These are phyloP conservation scores for Knoxdaviesia capensis DNA, from an alignment of 2,329 filamentous ascomycete species.

Conservation along the genomic window DNA sequence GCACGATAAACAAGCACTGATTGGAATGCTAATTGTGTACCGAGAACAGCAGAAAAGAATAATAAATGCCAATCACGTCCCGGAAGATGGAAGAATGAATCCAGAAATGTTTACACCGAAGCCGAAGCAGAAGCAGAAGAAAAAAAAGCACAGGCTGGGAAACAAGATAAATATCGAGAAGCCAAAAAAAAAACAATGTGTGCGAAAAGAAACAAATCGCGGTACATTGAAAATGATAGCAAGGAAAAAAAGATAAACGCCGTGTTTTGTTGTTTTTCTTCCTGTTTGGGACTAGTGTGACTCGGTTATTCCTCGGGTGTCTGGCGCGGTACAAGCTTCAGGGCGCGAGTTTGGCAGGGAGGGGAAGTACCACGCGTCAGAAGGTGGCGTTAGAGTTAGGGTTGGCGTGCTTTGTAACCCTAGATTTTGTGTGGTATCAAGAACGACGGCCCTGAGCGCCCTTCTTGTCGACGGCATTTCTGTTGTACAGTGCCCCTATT, in stretches of 20 bases:
- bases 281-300: background rate
- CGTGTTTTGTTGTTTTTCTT: background rate
- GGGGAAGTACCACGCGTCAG: too few relatives aligned
- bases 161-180: background rate
- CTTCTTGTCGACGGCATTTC: too few relatives aligned
- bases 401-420: too few relatives aligned
- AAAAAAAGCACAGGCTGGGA: background rate
- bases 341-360: too few relatives aligned
- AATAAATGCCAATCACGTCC: background rate
- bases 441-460: too few relatives aligned
- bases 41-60: background rate
- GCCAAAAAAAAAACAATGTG: background rate
- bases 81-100: background rate
- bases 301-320: too few relatives aligned
- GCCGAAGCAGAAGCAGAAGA: background rate
- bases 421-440: too few relatives aligned
- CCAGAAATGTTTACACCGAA: background rate
- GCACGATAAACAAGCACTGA: too few relatives aligned
- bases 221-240: background rate
- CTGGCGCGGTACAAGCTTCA: too few relatives aligned
- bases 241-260: background rate
- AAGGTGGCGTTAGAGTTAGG: too few relatives aligned
- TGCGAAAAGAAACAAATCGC: background rate
- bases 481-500: too few relatives aligned
- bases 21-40: too few relatives aligned